Percentiles rank a stretch among this genome's conserved stretches.
Evolutionary conservation across 169 alveolate species (phyloP).

Genomic region (Plasmodium sp.): DNA sequence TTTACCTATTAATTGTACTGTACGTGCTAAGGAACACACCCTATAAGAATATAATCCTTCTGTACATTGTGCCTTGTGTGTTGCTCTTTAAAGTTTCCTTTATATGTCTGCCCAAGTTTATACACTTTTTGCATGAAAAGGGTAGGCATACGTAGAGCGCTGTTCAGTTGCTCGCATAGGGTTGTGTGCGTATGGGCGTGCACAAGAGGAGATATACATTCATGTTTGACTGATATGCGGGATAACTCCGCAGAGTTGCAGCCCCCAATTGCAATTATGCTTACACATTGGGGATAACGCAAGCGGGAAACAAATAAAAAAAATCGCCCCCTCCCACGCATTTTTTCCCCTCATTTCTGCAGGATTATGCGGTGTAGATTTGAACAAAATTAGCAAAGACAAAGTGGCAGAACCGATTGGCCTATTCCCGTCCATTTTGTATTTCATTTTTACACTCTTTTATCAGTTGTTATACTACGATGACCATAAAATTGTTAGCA

Average conservation of each 20-base stretch:
- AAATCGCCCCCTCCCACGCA: not conserved
- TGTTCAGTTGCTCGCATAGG: not conserved
- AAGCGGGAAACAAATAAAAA: not conserved
- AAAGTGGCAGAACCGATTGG: conserved; percentile 92
- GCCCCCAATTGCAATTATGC: not conserved
- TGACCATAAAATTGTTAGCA: conserved; percentile 71
- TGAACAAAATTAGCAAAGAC: conserved; percentile 70
- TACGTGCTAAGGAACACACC: conserved; percentile 33
- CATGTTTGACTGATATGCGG: not conserved
- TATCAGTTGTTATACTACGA: conserved; percentile 83
- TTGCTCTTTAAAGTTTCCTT: conserved; percentile 59
- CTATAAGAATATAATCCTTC: conserved; percentile 46
- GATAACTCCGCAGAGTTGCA: not conserved
- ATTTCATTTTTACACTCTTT: conserved; percentile 84
- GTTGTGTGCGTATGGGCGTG: not conserved
- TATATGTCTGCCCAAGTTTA: conserved; percentile 49
- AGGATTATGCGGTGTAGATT: conserved; percentile 76
- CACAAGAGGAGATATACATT: not conserved
- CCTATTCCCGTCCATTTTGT: conserved; percentile 89
- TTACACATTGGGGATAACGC: not conserved
- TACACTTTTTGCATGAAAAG: conserved; percentile 49
- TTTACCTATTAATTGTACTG: conserved; percentile 49
- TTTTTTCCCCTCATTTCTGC: not conserved
- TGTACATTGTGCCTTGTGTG: conserved; percentile 36
- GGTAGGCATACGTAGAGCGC: conserved; percentile 11